Percentiles rank a stretch among this genome's conserved stretches.
These are phyloP conservation scores for Linnemannia hyalina DNA, from an alignment of 192 early-diverging fungal species.

Conservation along the genomic window DNA sequence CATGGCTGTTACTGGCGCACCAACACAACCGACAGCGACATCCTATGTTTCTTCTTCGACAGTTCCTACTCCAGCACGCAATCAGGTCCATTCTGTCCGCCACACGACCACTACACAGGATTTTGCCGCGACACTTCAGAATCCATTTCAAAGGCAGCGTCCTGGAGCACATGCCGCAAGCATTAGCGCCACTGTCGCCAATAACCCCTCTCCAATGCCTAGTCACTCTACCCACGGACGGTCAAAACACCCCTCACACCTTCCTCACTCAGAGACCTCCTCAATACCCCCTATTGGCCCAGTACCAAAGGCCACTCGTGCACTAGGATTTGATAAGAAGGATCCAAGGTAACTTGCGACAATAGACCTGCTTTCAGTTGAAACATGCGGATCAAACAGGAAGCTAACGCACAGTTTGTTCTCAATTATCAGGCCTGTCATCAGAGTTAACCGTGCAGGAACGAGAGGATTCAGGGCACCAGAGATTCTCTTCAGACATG, in stretches of 20 bases:
- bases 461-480: conserved; percentile 95
- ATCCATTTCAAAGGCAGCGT: conserved; percentile 7
- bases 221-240: not conserved
- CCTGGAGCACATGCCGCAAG: not conserved
- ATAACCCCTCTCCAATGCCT: not conserved
- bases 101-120: not conserved
- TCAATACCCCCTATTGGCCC: not conserved
- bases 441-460: conserved; percentile 88
- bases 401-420: not conserved
- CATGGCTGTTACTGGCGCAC: not conserved
- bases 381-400: not conserved
- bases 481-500: conserved; percentile 88
- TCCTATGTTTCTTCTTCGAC: not conserved
- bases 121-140: not conserved
- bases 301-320: not conserved
- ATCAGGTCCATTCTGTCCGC: not conserved
- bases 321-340: conserved; percentile 63
- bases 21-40: not conserved
- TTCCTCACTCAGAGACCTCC: not conserved
- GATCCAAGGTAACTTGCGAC: conserved; percentile 65
- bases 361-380: not conserved
- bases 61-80: not conserved
- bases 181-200: not conserved
- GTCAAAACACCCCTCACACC: not conserved
- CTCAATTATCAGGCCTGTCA: conserved; percentile 64